Conservation (phyloP, 2,329 filamentous ascomycete species). For the Fusarium torreyae region DNA sequence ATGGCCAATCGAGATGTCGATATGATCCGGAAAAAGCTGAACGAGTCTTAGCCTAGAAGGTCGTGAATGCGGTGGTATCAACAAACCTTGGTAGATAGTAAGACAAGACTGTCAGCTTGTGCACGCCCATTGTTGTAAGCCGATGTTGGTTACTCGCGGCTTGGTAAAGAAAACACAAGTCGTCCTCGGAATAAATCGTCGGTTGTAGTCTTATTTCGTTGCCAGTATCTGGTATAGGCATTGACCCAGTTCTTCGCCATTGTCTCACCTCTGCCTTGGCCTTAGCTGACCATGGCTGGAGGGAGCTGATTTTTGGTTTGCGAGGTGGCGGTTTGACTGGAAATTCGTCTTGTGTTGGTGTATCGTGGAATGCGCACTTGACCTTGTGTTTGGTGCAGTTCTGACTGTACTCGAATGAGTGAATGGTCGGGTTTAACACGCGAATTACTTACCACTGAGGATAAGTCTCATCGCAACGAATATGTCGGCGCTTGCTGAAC, state of each 20-base stretch:
- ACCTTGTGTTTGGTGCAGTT: constrained; percentile 40
- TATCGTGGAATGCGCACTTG: constrained; percentile 34
- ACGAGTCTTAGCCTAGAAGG: background rate
- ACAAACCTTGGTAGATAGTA: constrained; percentile 30
- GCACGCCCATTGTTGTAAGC: constrained; percentile 30
- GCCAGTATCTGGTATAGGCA: constrained; percentile 30
- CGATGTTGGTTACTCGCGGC: constrained; percentile 30
- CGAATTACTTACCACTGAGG: constrained; percentile 26
- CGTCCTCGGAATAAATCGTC: constrained; percentile 33
- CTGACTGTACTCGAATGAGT: constrained; percentile 15
- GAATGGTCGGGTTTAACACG: background rate
- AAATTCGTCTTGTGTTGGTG: constrained; percentile 14
- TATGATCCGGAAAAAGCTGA: constrained; percentile 30
- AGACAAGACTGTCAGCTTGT: constrained; percentile 28
- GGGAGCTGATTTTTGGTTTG: background rate
- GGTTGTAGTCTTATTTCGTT: constrained; percentile 29
- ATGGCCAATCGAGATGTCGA: constrained; percentile 28
- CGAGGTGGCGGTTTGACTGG: background rate
- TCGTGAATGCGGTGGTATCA: background rate
- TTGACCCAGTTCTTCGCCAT: constrained; percentile 35
- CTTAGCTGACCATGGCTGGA: constrained; percentile 29
- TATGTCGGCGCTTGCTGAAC: constrained; percentile 33
- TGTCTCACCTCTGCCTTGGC: constrained; percentile 38
- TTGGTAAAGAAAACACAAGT: constrained; percentile 34
- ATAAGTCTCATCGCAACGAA: constrained; percentile 33